Base-by-base conservation (phyloP, 805 yeast species). In the Schwanniomyces pseudopolymorphus region DNA sequence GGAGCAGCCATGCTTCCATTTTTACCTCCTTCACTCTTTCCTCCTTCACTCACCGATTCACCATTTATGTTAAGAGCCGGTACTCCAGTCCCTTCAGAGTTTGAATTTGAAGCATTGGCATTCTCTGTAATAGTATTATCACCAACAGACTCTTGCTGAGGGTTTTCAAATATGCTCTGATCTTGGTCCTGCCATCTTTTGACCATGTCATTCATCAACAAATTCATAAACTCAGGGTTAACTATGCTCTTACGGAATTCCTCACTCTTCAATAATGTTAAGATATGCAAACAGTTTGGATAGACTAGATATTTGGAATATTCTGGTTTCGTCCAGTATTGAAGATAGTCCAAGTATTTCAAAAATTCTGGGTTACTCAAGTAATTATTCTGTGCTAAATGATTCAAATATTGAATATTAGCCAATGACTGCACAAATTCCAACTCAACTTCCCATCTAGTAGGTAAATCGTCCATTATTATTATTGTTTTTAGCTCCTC, bases 401-500 rank as follows among this genome's bases (percentile, higher is more conserved):
- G 90, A 53, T 89, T 84, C 46, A 92, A 75, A 60, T 91, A 92
- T 63, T 86, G 96, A 39, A 92, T 83, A 64, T 92, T 94, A 2
- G 96, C 89, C 27, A 92, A 74, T 13, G 96, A 85, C 67, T 92
- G 98, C 3, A 92, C 95, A 67, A 92, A 92, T 79, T 87, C 97
- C n/a, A 88, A 74, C 56, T 88, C 96, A 19, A 88, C 81, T 58
- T 88, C 96, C 89, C 92, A 89, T 47, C 96, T 65, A 4, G 87
- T 78, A n/a, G 92, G 90, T n/a, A 80, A 70, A 19, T 53, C 53
- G 6, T 54, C 52, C 28, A 56, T 48, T 26, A 13, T 40, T 7
- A 24, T 22, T 39, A 5, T 13, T 9, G n/a, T 3, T 22, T 37
- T 11, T 6, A 26, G 8, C 13, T 7, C 10, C 3, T 31, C 8